Evolutionary conservation across 2,329 filamentous ascomycete species (phyloP).

Genomic region (Colletotrichum paranaense): DNA sequence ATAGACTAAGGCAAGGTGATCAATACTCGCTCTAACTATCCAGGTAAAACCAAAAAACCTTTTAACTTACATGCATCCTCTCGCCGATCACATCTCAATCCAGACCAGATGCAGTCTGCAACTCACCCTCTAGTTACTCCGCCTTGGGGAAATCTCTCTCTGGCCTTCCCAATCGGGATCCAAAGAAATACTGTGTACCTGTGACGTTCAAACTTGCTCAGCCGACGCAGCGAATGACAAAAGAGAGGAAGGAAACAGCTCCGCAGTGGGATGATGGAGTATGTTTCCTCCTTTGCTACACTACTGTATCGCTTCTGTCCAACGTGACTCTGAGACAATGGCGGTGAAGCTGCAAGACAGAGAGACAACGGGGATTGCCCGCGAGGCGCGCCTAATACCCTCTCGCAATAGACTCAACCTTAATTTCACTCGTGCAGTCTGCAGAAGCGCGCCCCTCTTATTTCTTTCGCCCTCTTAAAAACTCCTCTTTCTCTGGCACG

Average conservation of each 20-base stretch:
- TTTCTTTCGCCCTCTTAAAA: neutral
- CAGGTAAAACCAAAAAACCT: neutral
- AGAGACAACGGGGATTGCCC: neutral
- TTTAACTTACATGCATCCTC: neutral
- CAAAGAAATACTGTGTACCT: neutral
- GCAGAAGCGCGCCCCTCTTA: neutral
- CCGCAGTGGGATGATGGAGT: neutral
- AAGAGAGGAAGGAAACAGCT: neutral
- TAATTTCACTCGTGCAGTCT: neutral
- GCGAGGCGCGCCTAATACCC: neutral
- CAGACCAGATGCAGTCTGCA: neutral
- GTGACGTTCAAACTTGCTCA: neutral
- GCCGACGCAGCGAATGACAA: neutral
- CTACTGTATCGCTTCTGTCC: neutral
- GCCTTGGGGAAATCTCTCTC: neutral
- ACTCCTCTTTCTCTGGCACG: neutral
- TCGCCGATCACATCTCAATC: neutral
- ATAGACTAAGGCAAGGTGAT: neutral
- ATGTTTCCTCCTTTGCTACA: neutral
- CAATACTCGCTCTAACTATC: neutral
- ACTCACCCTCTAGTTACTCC: neutral
- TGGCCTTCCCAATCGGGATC: conserved; percentile 3
- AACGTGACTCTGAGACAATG: neutral
- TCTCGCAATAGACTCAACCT: neutral
- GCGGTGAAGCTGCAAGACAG: conserved; percentile 3